A percentile compares a stretch with the other conserved stretches of the same genome.
Evolutionary conservation across 805 yeast species (phyloP).

Genomic region (Grigorovia humatica): DNA sequence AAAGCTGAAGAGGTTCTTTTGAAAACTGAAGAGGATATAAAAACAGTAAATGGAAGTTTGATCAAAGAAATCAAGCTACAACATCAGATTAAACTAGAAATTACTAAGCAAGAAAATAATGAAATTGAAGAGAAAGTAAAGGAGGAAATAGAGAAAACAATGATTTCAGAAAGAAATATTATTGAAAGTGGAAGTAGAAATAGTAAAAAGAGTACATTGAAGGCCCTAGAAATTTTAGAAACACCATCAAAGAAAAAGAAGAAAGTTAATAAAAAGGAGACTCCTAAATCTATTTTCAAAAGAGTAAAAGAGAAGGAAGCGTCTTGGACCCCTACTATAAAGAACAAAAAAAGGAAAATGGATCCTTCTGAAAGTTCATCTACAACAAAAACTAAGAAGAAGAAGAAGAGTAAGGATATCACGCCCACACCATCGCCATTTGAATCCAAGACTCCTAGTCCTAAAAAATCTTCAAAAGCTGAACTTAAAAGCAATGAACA

Average conservation of each 20-base stretch:
- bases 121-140: not conserved
- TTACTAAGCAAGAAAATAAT: not conserved
- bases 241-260: not conserved
- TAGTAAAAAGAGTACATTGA: not conserved
- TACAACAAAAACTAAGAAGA: not conserved
- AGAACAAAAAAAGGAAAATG: conserved; percentile 4
- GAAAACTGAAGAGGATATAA: not conserved
- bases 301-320: not conserved
- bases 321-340: not conserved
- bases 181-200: not conserved
- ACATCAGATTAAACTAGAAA: not conserved
- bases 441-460: not conserved
- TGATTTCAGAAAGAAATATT: not conserved
- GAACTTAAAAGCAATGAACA: not conserved
- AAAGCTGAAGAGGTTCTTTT: too few species aligned
- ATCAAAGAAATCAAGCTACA: not conserved
- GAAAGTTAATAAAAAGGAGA: not conserved
- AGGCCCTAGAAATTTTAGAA: not conserved
- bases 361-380: conserved; percentile 4
- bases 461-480: conserved; percentile 1
- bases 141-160: not conserved
- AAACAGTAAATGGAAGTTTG: not conserved
- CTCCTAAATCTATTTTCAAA: too few species aligned
- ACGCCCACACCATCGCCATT: not conserved
- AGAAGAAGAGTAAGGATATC: not conserved